Conservation (phyloP, 805 yeast species). For the Nakazawaea holstii region DNA sequence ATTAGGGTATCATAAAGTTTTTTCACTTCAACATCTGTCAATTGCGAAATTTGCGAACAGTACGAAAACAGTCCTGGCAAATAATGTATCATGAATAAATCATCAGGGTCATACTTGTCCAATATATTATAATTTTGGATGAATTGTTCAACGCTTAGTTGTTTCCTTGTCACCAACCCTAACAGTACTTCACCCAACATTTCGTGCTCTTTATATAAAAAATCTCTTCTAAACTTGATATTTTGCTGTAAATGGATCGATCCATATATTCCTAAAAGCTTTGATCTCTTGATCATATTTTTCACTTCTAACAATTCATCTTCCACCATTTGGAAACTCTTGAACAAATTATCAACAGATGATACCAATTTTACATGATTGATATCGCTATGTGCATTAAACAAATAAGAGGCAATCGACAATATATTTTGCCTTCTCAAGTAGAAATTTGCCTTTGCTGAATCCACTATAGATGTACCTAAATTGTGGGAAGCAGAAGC, state of each 20-base stretch:
- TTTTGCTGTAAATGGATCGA: constrained; percentile 39
- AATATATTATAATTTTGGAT: constrained; percentile 38
- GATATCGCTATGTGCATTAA: constrained; percentile 18
- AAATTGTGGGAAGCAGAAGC: constrained; percentile 36
- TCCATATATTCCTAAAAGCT: constrained; percentile 47
- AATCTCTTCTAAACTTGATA: constrained; percentile 54
- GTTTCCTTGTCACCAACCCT: constrained; percentile 39
- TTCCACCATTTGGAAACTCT: constrained; percentile 57
- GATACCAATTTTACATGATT: constrained; percentile 9
- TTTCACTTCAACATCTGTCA: constrained; percentile 32
- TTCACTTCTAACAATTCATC: constrained; percentile 47
- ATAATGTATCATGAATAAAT: constrained; percentile 57
- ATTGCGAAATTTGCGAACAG: constrained; percentile 30
- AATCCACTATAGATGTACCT: constrained; percentile 47
- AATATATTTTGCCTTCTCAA: constrained; percentile 69
- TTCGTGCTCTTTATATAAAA: constrained; percentile 65
- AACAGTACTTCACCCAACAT: constrained; percentile 58
- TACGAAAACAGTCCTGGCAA: constrained; percentile 53
- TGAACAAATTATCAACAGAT: constrained; percentile 36
- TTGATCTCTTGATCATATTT: constrained; percentile 43
- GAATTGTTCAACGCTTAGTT: constrained; percentile 29
- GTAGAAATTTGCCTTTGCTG: constrained; percentile 65
- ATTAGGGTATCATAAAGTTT: constrained; percentile 31
- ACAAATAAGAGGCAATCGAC: constrained; percentile 46
- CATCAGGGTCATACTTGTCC: constrained; percentile 48